A percentile compares a stretch with the other conserved stretches of the same genome.
These are phyloP conservation scores for Nannizziopsis arthrosporioides DNA, from an alignment of 2,329 filamentous ascomycete genomes.

Conservation along the genomic window DNA sequence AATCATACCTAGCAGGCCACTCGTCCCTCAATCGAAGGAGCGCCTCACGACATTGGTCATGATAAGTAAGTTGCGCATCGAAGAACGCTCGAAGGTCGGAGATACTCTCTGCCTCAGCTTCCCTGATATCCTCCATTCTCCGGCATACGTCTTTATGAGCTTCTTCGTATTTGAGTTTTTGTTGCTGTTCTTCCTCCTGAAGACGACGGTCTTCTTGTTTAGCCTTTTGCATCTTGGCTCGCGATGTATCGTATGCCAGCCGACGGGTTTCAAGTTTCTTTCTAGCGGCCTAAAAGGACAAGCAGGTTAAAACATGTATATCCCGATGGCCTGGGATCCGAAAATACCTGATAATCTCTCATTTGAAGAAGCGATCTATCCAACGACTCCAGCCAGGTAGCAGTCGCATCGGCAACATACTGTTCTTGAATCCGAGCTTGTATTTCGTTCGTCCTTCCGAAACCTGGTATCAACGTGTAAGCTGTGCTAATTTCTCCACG, in stretches of 20 bases:
- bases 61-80: conserved; percentile 79
- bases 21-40: conserved; percentile 57
- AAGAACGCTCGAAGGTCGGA: conserved; percentile 68
- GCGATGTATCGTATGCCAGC: conserved; percentile 80
- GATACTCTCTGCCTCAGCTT: conserved; percentile 73
- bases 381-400: conserved; percentile 80
- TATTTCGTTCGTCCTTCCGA: conserved; percentile 79
- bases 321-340: conserved; percentile 5
- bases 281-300: conserved; percentile 50
- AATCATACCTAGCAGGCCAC: conserved; percentile 51
- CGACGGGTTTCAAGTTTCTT: conserved; percentile 90
- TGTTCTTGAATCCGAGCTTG: conserved; percentile 75
- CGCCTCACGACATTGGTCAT: conserved; percentile 81
- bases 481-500: neutral
- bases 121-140: conserved; percentile 93
- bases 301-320: neutral
- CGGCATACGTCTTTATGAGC: conserved; percentile 81
- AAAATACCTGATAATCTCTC: conserved; percentile 85
- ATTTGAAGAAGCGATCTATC: conserved; percentile 84
- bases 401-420: conserved; percentile 65
- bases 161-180: conserved; percentile 95
- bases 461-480: conserved; percentile 36
- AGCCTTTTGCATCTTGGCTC: conserved; percentile 81
- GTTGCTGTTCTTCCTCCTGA: conserved; percentile 80
- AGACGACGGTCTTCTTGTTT: conserved; percentile 88